Evolutionary conservation across 176 grass and related monocot genomes (phyloP).

Genomic region (Puccinellia tenuiflora): DNA sequence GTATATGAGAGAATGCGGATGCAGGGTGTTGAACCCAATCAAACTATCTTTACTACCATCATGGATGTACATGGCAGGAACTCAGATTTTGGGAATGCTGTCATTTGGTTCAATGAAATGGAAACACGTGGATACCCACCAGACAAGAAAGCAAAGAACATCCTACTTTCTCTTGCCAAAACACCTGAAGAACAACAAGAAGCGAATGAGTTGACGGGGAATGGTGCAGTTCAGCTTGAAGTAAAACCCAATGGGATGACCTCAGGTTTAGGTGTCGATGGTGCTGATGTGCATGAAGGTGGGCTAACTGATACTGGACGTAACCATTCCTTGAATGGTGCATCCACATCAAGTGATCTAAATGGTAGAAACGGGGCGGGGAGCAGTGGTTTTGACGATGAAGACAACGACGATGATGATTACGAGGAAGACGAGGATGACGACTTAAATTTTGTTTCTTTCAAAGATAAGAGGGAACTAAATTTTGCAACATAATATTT

Average conservation of each 20-base stretch:
- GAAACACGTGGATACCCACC: constrained; percentile 49
- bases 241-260: constrained; percentile 4
- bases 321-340: not conserved
- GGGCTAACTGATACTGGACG: constrained; percentile 14
- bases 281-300: constrained; percentile 13
- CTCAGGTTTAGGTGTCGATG: constrained; percentile 7
- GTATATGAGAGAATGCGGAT: constrained; percentile 84
- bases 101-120: constrained; percentile 90
- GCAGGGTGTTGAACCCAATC: constrained; percentile 83
- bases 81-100: constrained; percentile 78
- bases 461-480: constrained; percentile 57
- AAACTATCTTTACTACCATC: constrained; percentile 79
- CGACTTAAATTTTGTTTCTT: constrained; percentile 63
- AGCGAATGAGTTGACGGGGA: constrained; percentile 64
- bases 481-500: constrained; percentile 39
- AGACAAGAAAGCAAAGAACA: constrained; percentile 84
- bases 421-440: constrained; percentile 49
- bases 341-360: constrained; percentile 15
- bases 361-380: constrained; percentile 20
- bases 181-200: constrained; percentile 66
- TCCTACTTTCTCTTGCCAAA: constrained; percentile 70
- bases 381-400: constrained; percentile 33
- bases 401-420: constrained; percentile 29
- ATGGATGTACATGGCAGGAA: constrained; percentile 87
- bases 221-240: constrained; percentile 39